Evolutionary conservation across 345 rosid species (phyloP).

Genomic region (Eucalyptus marginata): DNA sequence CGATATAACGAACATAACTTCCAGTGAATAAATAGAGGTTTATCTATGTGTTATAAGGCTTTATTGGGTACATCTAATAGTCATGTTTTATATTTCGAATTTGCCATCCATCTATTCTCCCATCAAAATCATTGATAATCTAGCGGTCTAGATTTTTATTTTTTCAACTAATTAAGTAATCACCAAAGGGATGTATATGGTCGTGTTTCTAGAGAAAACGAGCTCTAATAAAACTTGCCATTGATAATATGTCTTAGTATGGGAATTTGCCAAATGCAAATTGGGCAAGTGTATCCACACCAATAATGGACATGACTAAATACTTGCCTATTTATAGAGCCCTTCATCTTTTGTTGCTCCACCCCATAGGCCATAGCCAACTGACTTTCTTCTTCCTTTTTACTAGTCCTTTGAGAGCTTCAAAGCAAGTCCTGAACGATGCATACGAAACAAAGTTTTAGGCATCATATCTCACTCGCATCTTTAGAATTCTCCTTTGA

Average conservation of each 20-base stretch:
- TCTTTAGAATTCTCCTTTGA: neutral
- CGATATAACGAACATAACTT: neutral
- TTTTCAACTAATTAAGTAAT: neutral
- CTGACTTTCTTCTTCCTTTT: neutral
- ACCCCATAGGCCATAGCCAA: neutral
- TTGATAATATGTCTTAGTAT: no score
- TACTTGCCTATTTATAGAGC: no score
- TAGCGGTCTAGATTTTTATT: neutral
- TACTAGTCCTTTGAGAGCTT: neutral
- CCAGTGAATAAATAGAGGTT: neutral
- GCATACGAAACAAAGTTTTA: neutral
- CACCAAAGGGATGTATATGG: neutral
- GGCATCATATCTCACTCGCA: neutral
- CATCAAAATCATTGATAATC: neutral
- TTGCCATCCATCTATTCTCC: neutral
- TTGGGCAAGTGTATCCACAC: no score
- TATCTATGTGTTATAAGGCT: neutral
- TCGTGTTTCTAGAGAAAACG: neutral
- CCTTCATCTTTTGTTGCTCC: neutral
- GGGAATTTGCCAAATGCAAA: no score
- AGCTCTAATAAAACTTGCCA: neutral
- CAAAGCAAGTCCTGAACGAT: neutral
- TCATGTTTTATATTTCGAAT: neutral
- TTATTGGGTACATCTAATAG: neutral
- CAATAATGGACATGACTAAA: no score